phyloP scores from a whole-genome alignment of 2,329 filamentous ascomycete species.

The Fusarium sp. region DNA sequence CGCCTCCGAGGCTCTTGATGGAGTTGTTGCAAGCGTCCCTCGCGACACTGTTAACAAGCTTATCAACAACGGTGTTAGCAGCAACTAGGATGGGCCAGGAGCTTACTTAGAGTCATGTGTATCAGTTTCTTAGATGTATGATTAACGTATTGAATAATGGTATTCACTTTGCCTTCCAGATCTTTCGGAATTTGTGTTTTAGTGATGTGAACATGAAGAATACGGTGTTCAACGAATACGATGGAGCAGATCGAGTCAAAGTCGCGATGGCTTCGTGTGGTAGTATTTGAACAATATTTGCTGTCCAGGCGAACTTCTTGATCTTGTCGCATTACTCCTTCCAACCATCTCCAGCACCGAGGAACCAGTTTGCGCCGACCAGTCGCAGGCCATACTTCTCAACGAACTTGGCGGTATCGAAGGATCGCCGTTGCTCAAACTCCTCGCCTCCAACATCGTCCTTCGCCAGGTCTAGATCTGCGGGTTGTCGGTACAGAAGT shows the following conservation, averaged over 20 bases:
- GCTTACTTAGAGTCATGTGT: not conserved
- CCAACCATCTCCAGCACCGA: slow-evolving; percentile 58
- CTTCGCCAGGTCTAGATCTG: slow-evolving; percentile 49
- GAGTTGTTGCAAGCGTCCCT: slow-evolving; percentile 16
- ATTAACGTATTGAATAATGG: slow-evolving; percentile 20
- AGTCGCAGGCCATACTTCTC: slow-evolving; percentile 53
- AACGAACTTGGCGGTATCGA: slow-evolving; percentile 54
- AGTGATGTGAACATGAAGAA: not conserved
- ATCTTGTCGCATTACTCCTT: slow-evolving; percentile 30
- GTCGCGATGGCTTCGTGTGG: not conserved
- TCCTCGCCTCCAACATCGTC: slow-evolving; percentile 60
- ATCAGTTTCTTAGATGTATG: slow-evolving; percentile 20
- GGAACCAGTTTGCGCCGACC: slow-evolving; percentile 59
- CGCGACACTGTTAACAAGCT: slow-evolving; percentile 35
- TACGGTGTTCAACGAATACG: too few relatives aligned
- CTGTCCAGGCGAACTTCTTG: not conserved
- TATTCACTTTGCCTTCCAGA: not conserved
- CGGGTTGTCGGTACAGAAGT: slow-evolving; percentile 56
- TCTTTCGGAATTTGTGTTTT: not conserved
- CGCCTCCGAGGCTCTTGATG: slow-evolving; percentile 27
- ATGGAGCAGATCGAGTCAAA: not conserved
- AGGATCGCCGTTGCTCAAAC: slow-evolving; percentile 57
- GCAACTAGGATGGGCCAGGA: slow-evolving; percentile 10
- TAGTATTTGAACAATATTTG: not conserved
- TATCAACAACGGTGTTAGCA: slow-evolving; percentile 36